Evolutionary conservation across 164 flowering plant genomes (phyloP), one percentile per base, ranked within the genome.

Genomic region (Hamamelis virginiana): DNA sequence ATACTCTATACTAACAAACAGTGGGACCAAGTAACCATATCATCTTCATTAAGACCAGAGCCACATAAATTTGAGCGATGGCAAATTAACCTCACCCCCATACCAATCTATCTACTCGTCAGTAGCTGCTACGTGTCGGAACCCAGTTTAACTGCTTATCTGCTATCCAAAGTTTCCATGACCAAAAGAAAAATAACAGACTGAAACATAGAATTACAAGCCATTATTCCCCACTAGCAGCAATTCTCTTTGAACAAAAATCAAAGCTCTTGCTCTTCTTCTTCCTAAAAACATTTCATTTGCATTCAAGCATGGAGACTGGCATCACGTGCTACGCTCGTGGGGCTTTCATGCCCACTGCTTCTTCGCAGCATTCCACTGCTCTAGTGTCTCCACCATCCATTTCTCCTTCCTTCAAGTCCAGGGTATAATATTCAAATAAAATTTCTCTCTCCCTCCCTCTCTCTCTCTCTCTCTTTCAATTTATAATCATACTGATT

Each of bases 261-360:
- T 43, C 48, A 46, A 22, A 58, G 23, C 33, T 71, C 44, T 68
- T 47, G 18, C 58, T 22, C 52, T 8, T 59, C 44, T 19, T 53
- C 43, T 63, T 62, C 60, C 57, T 33, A 3, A 21, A 60, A 8
- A n/a, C n/a, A n/a, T 15, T 1, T 8, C 38, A 60, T 53, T 65
- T 14, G 21, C 11, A 44, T 44, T 25, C 69, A 28, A 11, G 23
- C 46, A 93, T 91, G 97, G 96, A 91, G 80, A 77, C 97, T 38
- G 69, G 89, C n/a, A 78, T 90, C 55, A 73, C 89, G n/a, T 83
- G 88, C 75, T 86, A 72, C 72, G 73, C 94, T n/a, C 87, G 84
- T 27, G 91, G 85, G 59, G 71, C 82, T 9, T 74, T 88, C 47
- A 52, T 86, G 5, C 87, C 90, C 47, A 70, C 46, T 27, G 84